Conservation (phyloP, 768 basidiomycete species). For the Mycena belliarum region DNA sequence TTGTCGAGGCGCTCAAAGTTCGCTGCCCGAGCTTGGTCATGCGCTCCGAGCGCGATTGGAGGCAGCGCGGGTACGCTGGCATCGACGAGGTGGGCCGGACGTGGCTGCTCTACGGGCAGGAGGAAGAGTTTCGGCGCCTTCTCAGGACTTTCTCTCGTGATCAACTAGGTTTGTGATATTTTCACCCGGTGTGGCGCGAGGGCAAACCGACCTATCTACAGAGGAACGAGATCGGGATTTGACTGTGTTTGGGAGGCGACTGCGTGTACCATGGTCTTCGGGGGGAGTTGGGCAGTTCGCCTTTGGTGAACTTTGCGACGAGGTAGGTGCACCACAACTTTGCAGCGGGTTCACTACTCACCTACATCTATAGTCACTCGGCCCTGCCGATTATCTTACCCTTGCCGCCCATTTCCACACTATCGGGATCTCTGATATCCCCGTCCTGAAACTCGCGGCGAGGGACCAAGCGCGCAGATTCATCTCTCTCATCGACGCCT, state of each 20-base stretch:
- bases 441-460: slow-evolving; percentile 45
- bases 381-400: slow-evolving; percentile 59
- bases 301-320: slow-evolving; percentile 52
- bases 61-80: slow-evolving; percentile 25
- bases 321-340: slow-evolving; percentile 13
- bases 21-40: slow-evolving; percentile 53
- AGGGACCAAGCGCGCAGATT: slow-evolving; percentile 63
- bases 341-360: background rate
- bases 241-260: slow-evolving; percentile 48
- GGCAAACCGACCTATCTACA: slow-evolving; percentile 1
- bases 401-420: slow-evolving; percentile 51
- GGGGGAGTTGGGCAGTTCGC: slow-evolving; percentile 45
- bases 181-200: too few species aligned
- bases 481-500: slow-evolving; percentile 61
- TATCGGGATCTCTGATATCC: slow-evolving; percentile 52
- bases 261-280: slow-evolving; percentile 45
- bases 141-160: slow-evolving; percentile 7
- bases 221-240: slow-evolving; percentile 29
- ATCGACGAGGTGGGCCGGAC: slow-evolving; percentile 22
- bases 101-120: slow-evolving; percentile 34
- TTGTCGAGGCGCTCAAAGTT: slow-evolving; percentile 54
- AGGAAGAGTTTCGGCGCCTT: slow-evolving; percentile 24
- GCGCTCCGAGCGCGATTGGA: slow-evolving; percentile 48
- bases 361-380: slow-evolving; percentile 36
- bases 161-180: background rate